These are phyloP conservation scores for Tribonema minus DNA, from an alignment of 108 stramenopile species.

Conservation along the genomic window DNA sequence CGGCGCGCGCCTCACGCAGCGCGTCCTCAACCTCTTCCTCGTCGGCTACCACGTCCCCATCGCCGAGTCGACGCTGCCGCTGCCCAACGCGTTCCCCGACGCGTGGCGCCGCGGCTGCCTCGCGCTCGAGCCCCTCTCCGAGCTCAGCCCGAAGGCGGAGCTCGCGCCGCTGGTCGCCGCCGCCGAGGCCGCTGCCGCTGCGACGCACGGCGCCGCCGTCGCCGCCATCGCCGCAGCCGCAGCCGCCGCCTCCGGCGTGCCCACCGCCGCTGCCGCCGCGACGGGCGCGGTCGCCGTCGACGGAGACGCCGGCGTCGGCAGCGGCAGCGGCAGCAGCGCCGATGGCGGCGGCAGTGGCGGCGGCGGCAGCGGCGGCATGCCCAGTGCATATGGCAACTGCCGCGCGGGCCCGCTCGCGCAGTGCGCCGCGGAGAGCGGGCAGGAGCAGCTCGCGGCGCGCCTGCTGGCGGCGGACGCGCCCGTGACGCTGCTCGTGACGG, in stretches of 20 bases:
- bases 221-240: too few species aligned
- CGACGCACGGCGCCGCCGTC: too few species aligned
- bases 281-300: not conserved
- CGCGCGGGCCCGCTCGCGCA: too few species aligned
- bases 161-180: too few species aligned
- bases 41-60: not conserved
- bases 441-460: constrained; percentile 7
- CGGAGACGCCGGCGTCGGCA: too few species aligned
- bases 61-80: constrained; percentile 5
- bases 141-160: too few species aligned
- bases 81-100: constrained; percentile 17
- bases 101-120: not conserved
- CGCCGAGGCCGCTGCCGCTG: too few species aligned
- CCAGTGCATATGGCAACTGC: too few species aligned
- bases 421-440: constrained; percentile 2
- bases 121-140: too few species aligned
- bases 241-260: not conserved
- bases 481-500: constrained; percentile 28
- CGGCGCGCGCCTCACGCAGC: not conserved
- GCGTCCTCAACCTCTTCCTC: not conserved
- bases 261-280: not conserved
- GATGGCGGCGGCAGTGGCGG: too few species aligned
- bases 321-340: too few species aligned
- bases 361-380: too few species aligned
- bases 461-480: constrained; percentile 10